Percentiles rank a stretch among this genome's conserved stretches.
Evolutionary conservation across 345 rosid genomes (phyloP).

Genomic region (Triadica sebifera): DNA sequence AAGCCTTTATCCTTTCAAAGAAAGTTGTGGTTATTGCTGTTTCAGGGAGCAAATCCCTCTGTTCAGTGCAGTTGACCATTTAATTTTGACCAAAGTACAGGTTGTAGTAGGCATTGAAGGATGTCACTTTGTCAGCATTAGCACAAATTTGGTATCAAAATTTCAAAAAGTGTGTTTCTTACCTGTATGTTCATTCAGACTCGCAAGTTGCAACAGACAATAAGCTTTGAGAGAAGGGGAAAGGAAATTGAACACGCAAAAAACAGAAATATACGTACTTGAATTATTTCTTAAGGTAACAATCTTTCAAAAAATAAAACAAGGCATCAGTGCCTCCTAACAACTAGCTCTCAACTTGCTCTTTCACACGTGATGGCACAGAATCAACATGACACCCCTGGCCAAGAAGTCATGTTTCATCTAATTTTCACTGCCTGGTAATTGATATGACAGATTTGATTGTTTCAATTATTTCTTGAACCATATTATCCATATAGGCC

Average conservation of each 20-base stretch:
- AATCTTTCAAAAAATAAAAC: neutral
- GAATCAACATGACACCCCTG: neutral
- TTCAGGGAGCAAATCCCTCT: neutral
- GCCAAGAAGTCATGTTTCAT: neutral
- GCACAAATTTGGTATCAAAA: neutral
- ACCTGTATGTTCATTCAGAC: neutral
- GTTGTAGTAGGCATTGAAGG: neutral
- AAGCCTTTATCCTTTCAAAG: neutral
- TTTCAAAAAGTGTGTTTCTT: too few species aligned
- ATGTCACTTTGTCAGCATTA: neutral
- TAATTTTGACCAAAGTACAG: neutral
- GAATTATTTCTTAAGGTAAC: neutral
- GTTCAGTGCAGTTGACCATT: neutral
- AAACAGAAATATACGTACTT: neutral
- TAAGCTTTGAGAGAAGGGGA: neutral
- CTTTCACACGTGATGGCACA: neutral
- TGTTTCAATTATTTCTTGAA: neutral
- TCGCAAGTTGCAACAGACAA: neutral
- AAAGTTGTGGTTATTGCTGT: neutral
- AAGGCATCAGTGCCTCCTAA: neutral
- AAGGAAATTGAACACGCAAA: neutral
- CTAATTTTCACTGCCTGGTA: too few species aligned
- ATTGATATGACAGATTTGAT: neutral
- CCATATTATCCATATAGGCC: neutral
- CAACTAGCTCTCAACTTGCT: neutral